Conservation (phyloP, 179 eudicot genomes). For the Heliamphora ciliata region DNA sequence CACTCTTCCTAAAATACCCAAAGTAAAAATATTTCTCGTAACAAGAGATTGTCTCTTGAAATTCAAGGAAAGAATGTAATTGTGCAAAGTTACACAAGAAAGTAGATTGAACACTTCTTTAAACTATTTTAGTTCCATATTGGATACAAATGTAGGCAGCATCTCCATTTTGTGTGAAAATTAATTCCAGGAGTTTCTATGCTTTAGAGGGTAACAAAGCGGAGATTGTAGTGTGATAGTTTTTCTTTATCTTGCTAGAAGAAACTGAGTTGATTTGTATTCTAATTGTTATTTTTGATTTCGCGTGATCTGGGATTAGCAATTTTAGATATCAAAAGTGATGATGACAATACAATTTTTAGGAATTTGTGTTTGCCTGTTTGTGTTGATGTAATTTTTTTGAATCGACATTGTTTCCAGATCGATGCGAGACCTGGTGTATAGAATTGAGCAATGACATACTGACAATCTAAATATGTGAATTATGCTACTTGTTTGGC, state of each 20-base stretch:
- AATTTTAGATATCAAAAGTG: not conserved
- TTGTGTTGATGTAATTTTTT: not conserved
- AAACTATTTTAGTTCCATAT: not conserved
- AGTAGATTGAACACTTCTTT: too few species aligned
- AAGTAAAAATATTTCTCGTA: not conserved
- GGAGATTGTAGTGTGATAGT: too few species aligned
- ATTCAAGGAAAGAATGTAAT: not conserved
- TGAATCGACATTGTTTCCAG: too few species aligned
- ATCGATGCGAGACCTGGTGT: not conserved
- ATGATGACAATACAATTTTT: not conserved
- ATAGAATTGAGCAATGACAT: not conserved
- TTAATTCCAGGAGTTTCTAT: not conserved
- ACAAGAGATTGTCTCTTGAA: not conserved
- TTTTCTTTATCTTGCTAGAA: not conserved
- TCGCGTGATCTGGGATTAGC: not conserved
- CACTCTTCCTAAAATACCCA: not conserved
- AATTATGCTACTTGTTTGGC: not conserved
- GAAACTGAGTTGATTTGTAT: not conserved
- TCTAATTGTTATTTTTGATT: not conserved
- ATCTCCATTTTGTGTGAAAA: not conserved
- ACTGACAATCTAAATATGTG: not conserved
- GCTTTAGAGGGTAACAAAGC: not conserved
- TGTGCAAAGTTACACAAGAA: not conserved
- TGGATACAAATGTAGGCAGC: not conserved
- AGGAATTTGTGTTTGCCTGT: not conserved